Conservation (phyloP, 1,139 yeast species). For the Wickerhamomyces sp. region DNA sequence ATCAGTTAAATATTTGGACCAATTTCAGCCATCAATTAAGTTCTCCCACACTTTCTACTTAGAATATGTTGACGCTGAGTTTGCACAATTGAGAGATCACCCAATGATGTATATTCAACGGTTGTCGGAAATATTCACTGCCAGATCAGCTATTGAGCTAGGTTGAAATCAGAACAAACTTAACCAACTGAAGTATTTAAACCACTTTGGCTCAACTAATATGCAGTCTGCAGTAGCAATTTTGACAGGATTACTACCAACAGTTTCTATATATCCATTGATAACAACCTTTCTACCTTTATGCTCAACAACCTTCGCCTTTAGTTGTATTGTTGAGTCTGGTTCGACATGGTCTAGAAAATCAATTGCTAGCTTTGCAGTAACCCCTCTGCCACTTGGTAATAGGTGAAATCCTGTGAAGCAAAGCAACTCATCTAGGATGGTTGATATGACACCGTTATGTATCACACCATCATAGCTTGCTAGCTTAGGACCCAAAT, state of each 20-base stretch:
- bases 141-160: no score
- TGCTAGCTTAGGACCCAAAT: slow-evolving; percentile 61
- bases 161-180: slow-evolving; percentile 27
- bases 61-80: no score
- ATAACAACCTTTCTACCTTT: slow-evolving; percentile 63
- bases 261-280: slow-evolving; percentile 21
- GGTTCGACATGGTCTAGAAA: slow-evolving; percentile 66
- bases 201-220: slow-evolving; percentile 78
- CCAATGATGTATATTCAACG: no score
- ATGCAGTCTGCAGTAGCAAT: slow-evolving; percentile 58
- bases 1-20: no score
- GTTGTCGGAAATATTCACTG: no score
- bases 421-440: slow-evolving; percentile 84
- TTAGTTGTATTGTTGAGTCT: slow-evolving; percentile 58
- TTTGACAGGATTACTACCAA: slow-evolving; percentile 27
- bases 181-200: slow-evolving; percentile 64
- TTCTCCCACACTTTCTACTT: no score
- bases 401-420: slow-evolving; percentile 79
- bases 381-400: slow-evolving; percentile 89
- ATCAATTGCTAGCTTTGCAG: slow-evolving; percentile 69
- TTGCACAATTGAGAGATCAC: no score
- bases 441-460: slow-evolving; percentile 80
- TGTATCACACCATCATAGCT: slow-evolving; percentile 70
- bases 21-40: no score
- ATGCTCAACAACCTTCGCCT: slow-evolving; percentile 60